phyloP scores from a whole-genome alignment of 345 rosid species.

The Draba incana region DNA sequence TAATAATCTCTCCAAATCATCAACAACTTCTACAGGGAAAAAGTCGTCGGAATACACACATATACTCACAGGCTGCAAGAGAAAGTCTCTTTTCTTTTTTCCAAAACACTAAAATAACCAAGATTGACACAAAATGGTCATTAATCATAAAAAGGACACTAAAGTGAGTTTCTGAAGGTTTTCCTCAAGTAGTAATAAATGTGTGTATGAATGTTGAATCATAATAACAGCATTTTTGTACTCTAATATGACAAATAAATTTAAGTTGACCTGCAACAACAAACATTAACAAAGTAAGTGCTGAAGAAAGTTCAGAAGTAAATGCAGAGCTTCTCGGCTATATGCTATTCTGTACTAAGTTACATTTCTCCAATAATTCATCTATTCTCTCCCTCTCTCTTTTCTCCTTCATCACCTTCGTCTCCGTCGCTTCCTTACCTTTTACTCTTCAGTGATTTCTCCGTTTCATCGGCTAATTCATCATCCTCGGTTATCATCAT shows the following conservation, averaged over 20 bases:
- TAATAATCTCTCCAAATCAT: no score
- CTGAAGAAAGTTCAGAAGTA: constrained; percentile 53
- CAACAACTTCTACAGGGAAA: no score
- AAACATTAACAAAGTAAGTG: constrained; percentile 4
- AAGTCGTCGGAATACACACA: no score
- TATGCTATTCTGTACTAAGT: constrained; percentile 63
- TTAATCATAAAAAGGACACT: no score
- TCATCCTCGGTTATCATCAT: constrained; percentile 30
- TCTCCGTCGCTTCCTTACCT: constrained; percentile 24
- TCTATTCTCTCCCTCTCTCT: constrained; percentile 52
- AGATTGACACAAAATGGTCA: no score
- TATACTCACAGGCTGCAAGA: no score
- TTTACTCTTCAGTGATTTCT: constrained; percentile 23
- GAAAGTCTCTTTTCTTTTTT: no score
- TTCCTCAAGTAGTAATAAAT: background rate
- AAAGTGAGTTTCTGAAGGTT: no score
- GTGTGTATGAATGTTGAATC: background rate
- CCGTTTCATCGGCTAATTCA: constrained; percentile 1
- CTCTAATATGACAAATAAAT: background rate
- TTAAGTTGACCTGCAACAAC: constrained; percentile 8
- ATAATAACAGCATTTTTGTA: background rate
- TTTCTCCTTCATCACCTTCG: background rate
- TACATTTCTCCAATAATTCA: constrained; percentile 73
- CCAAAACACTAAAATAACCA: no score
- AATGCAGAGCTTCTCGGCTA: constrained; percentile 63